These are phyloP conservation scores for Annulohypoxylon bovei DNA, from an alignment of 495 filamentous ascomycete species.

Conservation along the genomic window DNA sequence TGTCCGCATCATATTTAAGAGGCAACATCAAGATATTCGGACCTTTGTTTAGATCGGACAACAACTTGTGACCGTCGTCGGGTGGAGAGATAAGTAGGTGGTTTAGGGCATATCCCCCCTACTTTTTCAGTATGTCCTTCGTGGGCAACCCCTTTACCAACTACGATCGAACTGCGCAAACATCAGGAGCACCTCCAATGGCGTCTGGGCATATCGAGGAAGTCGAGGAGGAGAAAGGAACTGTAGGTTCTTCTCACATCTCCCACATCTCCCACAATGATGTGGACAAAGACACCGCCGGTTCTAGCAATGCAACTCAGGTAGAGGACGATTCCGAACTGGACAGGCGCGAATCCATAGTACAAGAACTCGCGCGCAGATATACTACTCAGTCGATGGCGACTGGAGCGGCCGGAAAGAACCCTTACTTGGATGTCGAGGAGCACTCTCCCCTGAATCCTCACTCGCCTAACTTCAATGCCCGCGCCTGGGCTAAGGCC, in stretches of 20 bases:
- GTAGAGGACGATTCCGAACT: constrained; percentile 54
- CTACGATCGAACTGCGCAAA: constrained; percentile 57
- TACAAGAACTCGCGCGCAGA: constrained; percentile 57
- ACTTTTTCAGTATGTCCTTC: constrained; percentile 52
- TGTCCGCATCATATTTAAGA: not conserved
- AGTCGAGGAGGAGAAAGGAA: constrained; percentile 21
- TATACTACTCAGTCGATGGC: constrained; percentile 58
- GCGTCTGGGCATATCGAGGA: constrained; percentile 25
- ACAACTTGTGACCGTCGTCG: not conserved
- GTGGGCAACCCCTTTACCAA: constrained; percentile 55
- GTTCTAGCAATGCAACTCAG: constrained; percentile 48
- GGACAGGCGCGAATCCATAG: constrained; percentile 53
- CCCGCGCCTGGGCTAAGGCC: constrained; percentile 64
- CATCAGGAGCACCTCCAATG: constrained; percentile 36
- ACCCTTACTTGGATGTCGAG: constrained; percentile 50
- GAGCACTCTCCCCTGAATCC: constrained; percentile 63
- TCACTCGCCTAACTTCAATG: constrained; percentile 61
- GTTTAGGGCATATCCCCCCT: not conserved
- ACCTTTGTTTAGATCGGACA: not conserved
- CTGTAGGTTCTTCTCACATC: not conserved
- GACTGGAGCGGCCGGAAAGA: constrained; percentile 44
- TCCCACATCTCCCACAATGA: constrained; percentile 24
- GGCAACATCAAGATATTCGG: not conserved
- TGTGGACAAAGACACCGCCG: constrained; percentile 42
- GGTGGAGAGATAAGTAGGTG: not conserved